Conservation (phyloP, 345 rosid genomes). For the Lumnitzera littorea region DNA sequence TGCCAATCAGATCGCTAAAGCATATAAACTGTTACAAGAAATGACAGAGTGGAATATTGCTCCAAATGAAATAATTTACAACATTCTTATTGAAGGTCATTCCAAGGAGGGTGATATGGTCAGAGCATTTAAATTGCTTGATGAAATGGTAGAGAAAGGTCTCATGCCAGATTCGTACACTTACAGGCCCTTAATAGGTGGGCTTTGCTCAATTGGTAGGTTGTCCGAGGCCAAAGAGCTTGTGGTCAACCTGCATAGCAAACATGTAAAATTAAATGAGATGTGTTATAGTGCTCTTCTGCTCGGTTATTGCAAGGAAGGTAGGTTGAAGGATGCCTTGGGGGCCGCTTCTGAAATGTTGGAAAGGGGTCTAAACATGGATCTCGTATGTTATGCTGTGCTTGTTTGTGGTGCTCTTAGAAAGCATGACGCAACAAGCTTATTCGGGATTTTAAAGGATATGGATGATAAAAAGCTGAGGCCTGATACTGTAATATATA, state of each 20-base stretch:
- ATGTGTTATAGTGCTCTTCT: conserved; percentile 75
- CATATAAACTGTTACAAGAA: conserved; percentile 43
- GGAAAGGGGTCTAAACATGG: conserved; percentile 68
- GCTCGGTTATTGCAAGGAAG: conserved; percentile 78
- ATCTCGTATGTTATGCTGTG: conserved; percentile 70
- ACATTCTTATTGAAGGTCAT: conserved; percentile 75
- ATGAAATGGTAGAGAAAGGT: conserved; percentile 63
- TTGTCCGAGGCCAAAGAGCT: conserved; percentile 68
- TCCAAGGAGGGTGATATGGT: conserved; percentile 45
- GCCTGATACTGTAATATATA: conserved; percentile 70
- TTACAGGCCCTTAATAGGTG: conserved; percentile 64
- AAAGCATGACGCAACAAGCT: conserved; percentile 37
- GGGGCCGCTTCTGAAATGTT: conserved; percentile 59
- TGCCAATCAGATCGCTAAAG: conserved; percentile 49
- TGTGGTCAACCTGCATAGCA: conserved; percentile 53
- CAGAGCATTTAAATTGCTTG: conserved; percentile 56
- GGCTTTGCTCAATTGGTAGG: conserved; percentile 63
- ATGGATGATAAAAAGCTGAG: conserved; percentile 55
- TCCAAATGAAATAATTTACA: conserved; percentile 81
- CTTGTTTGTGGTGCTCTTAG: conserved; percentile 75
- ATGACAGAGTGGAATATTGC: conserved; percentile 46
- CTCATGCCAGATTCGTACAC: conserved; percentile 81
- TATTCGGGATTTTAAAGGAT: conserved; percentile 49
- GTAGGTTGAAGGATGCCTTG: conserved; percentile 63
- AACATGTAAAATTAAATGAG: conserved; percentile 55